Evolutionary conservation across 2,329 filamentous ascomycete species (phyloP), one percentile per base, ranked within the genome.

Genomic region (Zelopaecilomyces penicillatus): DNA sequence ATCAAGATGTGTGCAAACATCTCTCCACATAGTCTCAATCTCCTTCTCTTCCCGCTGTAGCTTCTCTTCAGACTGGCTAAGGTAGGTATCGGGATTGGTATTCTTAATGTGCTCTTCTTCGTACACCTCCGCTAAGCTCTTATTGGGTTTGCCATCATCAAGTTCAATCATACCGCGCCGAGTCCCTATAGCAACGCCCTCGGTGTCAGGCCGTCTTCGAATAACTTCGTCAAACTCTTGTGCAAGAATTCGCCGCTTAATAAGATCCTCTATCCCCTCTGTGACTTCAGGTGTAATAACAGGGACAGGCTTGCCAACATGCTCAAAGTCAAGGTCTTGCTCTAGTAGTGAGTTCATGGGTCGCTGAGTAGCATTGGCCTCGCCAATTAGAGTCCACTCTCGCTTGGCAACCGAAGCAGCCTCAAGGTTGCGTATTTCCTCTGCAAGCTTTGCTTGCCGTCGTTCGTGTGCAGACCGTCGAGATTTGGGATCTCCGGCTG

Each of bases 271-370:
- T 46, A 98, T 94, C 55, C 83, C 82, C 63, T 96, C 90, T 43
- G 82, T 94, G 35, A 94, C 75, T 63, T 96, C 90, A 36, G 87
- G 83, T 0, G 93, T 97, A 61, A 96, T 89, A 49, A 97, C 86
- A 2, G 91, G 88, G 1, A 97, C 85, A 1, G 93, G 91, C 64
- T 97, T 98, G 58, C 93, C 93, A 26, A 87, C 81, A 56, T 94
- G 82, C 67, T 98, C 93, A 60, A 97, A 98, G 53, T 97, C 91
- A 28, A 98, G 76, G 57, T 97, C 89, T 67, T 97, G 82, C 60
- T 97, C 90, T 1, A 98, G 78, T 3, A 98, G 76, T 1, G 91
- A 96, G 69, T 98, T 97, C 43, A 88, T 62, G 0, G 93, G 93
- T 32, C 93, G 79, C 54, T 93, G 87, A 1, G 74, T 74, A 2